Evolutionary conservation across 441 rosid genomes (phyloP).

Genomic region (Erodium texanum): DNA sequence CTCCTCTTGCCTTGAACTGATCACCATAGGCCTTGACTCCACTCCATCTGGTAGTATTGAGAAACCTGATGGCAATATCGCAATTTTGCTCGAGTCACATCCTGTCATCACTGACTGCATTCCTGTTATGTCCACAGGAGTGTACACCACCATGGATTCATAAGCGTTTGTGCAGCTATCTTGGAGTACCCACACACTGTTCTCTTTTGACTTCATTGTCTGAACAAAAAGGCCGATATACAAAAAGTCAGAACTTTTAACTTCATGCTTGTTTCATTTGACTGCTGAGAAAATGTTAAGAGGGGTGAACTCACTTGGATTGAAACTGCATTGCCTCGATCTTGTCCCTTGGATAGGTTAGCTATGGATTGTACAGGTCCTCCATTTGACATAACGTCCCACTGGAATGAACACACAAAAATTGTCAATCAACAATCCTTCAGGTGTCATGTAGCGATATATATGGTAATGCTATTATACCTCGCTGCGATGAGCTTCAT

Average conservation of each 20-base stretch:
- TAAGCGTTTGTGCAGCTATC: constrained; percentile 74
- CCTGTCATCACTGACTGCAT: constrained; percentile 84
- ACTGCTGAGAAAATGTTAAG: background rate
- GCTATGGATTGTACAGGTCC: constrained; percentile 62
- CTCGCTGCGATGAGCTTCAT: constrained; percentile 68
- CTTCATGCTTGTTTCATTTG: background rate
- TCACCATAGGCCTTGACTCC: constrained; percentile 77
- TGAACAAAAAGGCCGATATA: constrained; percentile 22
- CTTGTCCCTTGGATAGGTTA: constrained; percentile 78
- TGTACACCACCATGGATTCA: constrained; percentile 74
- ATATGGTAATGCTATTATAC: constrained; percentile 25
- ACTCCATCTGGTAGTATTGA: constrained; percentile 80
- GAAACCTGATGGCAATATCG: constrained; percentile 83
- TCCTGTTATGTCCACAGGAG: constrained; percentile 63
- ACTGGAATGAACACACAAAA: constrained; percentile 29
- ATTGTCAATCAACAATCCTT: background rate
- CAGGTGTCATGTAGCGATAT: background rate
- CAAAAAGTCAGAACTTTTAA: background rate
- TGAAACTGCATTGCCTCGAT: constrained; percentile 83
- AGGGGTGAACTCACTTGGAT: constrained; percentile 40
- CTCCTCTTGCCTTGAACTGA: constrained; percentile 72
- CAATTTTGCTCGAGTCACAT: constrained; percentile 75
- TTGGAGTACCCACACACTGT: constrained; percentile 67
- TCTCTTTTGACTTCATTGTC: constrained; percentile 68
- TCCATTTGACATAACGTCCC: constrained; percentile 78